phyloP scores from a whole-genome alignment of 2,329 filamentous ascomycete species.

The Stagonosporopsis cucurbitacearum region DNA sequence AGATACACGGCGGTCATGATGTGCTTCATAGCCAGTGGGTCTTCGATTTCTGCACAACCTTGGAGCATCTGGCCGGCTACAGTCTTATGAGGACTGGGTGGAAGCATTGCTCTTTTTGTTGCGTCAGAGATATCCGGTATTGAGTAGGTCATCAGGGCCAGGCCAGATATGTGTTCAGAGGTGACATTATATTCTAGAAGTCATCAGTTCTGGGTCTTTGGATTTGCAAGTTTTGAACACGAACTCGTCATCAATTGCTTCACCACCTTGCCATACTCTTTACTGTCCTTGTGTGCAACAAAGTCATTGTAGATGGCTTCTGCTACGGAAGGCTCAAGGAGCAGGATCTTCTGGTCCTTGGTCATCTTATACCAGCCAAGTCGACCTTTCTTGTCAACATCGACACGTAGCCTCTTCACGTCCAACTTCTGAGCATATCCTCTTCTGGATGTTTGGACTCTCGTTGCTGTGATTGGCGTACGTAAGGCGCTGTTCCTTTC shows the following conservation, averaged over 20 bases:
- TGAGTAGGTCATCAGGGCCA: slow-evolving; percentile 35
- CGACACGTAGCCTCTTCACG: slow-evolving; percentile 23
- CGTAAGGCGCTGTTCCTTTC: background rate
- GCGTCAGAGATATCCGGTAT: slow-evolving; percentile 35
- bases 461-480: background rate
- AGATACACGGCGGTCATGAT: slow-evolving; percentile 37
- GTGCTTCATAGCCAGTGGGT: slow-evolving; percentile 38
- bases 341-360: slow-evolving; percentile 24
- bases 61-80: slow-evolving; percentile 31
- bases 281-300: slow-evolving; percentile 24
- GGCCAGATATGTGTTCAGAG: slow-evolving; percentile 32
- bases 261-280: slow-evolving; percentile 21
- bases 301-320: slow-evolving; percentile 38
- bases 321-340: slow-evolving; percentile 23
- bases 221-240: background rate
- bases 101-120: slow-evolving; percentile 25
- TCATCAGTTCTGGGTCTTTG: slow-evolving; percentile 10
- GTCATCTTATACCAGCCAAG: slow-evolving; percentile 28
- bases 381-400: slow-evolving; percentile 32
- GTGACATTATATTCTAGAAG: slow-evolving; percentile 32
- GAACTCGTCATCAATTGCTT: slow-evolving; percentile 10
- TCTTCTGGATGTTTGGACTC: slow-evolving; percentile 6
- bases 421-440: slow-evolving; percentile 30
- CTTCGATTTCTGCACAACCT: slow-evolving; percentile 38
- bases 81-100: slow-evolving; percentile 34